Evolutionary conservation across 169 alveolate genomes (phyloP).

Genomic region (Plasmodium knowlesi): DNA sequence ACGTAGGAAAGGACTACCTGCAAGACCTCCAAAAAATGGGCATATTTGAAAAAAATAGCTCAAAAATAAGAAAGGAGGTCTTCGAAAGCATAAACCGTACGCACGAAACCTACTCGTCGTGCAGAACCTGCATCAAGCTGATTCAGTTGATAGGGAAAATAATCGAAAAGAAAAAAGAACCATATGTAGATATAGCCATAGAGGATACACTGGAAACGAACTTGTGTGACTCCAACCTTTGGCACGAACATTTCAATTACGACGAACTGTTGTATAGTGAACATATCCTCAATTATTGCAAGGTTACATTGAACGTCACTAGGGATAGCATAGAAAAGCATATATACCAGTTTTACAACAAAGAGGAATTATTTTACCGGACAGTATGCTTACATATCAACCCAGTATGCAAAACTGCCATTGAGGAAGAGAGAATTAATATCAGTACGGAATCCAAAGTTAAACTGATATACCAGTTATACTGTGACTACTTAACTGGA

Average conservation of each 20-base stretch:
- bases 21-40: constrained; percentile 27
- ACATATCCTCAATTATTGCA: constrained; percentile 9
- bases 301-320: neutral
- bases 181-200: constrained; percentile 46
- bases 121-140: constrained; percentile 60
- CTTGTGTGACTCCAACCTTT: constrained; percentile 19
- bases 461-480: constrained; percentile 5
- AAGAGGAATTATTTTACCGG: constrained; percentile 18
- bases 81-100: constrained; percentile 22
- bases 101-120: constrained; percentile 30
- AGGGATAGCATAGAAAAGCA: constrained; percentile 17
- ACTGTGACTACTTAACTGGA: constrained; percentile 24
- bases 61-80: constrained; percentile 48
- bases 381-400: constrained; percentile 14
- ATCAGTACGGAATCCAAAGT: neutral
- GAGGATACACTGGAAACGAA: constrained; percentile 53
- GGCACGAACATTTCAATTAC: constrained; percentile 48
- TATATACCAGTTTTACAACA: constrained; percentile 24
- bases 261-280: constrained; percentile 30
- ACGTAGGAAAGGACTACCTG: constrained; percentile 10
- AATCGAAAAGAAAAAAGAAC: constrained; percentile 42
- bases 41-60: constrained; percentile 29
- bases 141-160: constrained; percentile 31
- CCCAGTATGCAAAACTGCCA: constrained; percentile 44
- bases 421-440: constrained; percentile 6